These are phyloP conservation scores for Fusarium domesticum DNA, from an alignment of 2,329 filamentous ascomycete genomes.

Conservation along the genomic window DNA sequence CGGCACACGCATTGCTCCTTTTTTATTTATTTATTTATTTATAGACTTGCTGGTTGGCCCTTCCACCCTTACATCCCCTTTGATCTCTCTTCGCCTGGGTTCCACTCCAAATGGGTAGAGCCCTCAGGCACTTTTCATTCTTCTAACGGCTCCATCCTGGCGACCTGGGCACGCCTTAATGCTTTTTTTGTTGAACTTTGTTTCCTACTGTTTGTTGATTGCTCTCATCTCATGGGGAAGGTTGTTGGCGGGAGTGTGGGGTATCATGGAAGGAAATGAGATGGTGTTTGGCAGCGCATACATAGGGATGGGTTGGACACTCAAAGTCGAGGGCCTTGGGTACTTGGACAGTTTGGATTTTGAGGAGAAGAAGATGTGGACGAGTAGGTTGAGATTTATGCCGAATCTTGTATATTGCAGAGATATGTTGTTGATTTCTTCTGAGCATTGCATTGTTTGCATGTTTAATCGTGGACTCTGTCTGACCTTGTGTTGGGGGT, in stretches of 20 bases:
- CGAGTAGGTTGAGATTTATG: neutral
- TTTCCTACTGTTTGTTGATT: conserved; percentile 7
- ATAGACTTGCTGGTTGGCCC: conserved; percentile 28
- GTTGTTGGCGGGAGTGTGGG: neutral
- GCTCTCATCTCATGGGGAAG: neutral
- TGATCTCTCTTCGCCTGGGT: conserved; percentile 19
- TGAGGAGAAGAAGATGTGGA: neutral
- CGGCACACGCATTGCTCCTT: conserved; percentile 21
- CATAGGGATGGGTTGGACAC: neutral
- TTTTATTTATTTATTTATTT: conserved; percentile 1
- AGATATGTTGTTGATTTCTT: neutral
- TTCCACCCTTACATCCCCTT: conserved; percentile 20
- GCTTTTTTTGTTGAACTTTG: conserved; percentile 16
- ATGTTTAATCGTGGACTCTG: neutral
- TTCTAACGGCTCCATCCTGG: conserved; percentile 30
- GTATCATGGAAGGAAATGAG: neutral
- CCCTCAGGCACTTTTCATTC: conserved; percentile 21
- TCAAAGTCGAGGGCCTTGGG: neutral
- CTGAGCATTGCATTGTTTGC: neutral
- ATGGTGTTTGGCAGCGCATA: neutral
- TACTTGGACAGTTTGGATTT: neutral
- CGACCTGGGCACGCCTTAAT: conserved; percentile 28
- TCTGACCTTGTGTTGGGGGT: neutral
- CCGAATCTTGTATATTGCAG: neutral
- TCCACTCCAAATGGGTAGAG: conserved; percentile 28